A percentile compares a stretch with the other conserved stretches of the same genome.
These are phyloP conservation scores for Helotiales sp. DNA, from an alignment of 2,329 filamentous ascomycete species.

Conservation along the genomic window DNA sequence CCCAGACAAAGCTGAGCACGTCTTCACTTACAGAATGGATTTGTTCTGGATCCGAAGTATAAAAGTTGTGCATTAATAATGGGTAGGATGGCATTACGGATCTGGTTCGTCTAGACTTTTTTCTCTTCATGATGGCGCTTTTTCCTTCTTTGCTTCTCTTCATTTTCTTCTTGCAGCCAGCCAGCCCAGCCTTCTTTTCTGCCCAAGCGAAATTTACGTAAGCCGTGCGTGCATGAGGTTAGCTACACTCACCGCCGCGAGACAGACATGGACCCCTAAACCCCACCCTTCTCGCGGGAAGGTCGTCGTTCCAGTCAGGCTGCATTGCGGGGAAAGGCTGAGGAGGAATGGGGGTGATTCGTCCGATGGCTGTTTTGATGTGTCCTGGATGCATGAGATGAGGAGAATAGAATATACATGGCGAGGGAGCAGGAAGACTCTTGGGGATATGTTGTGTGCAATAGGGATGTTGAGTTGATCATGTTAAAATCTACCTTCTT, in stretches of 20 bases:
- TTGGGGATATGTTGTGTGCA: no score
- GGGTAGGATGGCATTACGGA: background rate
- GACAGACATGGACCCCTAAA: background rate
- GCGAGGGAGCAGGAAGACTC: no score
- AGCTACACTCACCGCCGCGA: background rate
- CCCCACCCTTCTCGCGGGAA: background rate
- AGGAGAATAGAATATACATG: background rate
- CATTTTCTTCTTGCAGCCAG: background rate
- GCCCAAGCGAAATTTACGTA: background rate
- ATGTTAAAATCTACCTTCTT: no score
- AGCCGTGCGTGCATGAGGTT: background rate
- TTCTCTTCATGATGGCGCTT: no score
- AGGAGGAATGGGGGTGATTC: background rate
- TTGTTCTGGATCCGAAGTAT: background rate
- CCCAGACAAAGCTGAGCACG: background rate
- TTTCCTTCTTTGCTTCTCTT: background rate
- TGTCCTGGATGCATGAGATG: background rate
- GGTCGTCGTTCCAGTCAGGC: background rate
- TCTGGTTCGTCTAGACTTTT: background rate
- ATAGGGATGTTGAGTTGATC: no score
- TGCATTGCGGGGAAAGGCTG: constrained; percentile 7
- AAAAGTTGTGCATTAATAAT: background rate
- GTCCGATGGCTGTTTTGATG: background rate
- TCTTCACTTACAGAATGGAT: background rate
- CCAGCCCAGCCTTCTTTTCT: background rate